Evolutionary conservation across 2,329 filamentous ascomycete species (phyloP), one percentile per base, ranked within the genome.

Genomic region (Aspergillus pseudoterreus): DNA sequence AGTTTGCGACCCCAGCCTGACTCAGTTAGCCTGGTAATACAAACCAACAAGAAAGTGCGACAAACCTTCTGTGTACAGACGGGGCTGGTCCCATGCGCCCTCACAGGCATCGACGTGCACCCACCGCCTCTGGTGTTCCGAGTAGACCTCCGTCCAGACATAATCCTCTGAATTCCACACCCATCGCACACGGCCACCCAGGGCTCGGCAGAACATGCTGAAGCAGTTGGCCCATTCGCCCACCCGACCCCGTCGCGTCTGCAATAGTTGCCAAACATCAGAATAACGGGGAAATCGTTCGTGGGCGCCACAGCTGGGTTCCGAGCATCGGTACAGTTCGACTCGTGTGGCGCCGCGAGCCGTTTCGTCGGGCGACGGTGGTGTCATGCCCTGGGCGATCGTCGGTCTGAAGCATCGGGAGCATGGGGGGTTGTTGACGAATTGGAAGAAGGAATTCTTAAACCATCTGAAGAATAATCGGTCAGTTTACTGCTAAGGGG

Each of bases 191-290:
- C 92, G 83, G 54, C 88, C 89, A 45, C 92, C 92, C 12, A 97
- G 84, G 4, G 94, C 94, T 54, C 92, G 84, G 77, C 92, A 97
- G 47, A 99, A 81, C 94, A 97, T 97, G 75, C 87, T 92, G 75
- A 99, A 99, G 79, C 92, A 96, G 74, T 96, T 97, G 59, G 90
- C 91, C 91, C 94, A 97, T 75, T 99, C 94, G 55, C 94, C 94
- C 55, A 87, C 87, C 60, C 94, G 86, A 33, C 94, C 94, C 60
- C 88, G 82, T 60, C 89, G 81, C 24, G 90, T 95, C 70, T 96
- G 88, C 41, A 99, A 76, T 54, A 97, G 75, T 46, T 91, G 86
- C 85, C 95, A 97, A 22, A 96, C 92, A 68, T 99, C 92, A 53
- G 90, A 92, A 70, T 96, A 97, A 54, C 94, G 84, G 36, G 94